Evolutionary conservation across 2,329 filamentous ascomycete species (phyloP).

Genomic region (Claviceps sp.): DNA sequence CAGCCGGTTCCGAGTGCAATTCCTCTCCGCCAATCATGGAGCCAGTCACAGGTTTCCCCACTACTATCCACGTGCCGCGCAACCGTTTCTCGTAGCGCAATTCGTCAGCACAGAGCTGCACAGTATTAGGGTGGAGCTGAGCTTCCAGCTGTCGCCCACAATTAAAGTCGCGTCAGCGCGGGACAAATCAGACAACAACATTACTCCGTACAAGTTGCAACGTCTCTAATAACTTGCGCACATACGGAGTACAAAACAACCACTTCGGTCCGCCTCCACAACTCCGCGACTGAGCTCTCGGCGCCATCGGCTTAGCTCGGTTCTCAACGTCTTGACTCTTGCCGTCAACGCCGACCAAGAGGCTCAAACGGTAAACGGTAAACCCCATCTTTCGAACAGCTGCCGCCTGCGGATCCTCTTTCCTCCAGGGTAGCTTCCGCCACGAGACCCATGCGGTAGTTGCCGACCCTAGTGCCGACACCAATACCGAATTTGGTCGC

Average conservation of each 20-base stretch:
- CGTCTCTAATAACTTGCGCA: too few relatives aligned
- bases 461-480: too few relatives aligned
- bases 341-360: background rate
- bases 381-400: background rate
- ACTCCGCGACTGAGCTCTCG: background rate
- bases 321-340: background rate
- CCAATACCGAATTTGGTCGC: constrained; percentile 1
- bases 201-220: too few relatives aligned
- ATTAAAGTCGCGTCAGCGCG: background rate
- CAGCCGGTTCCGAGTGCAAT: too few relatives aligned
- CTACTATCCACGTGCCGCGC: background rate
- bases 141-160: background rate
- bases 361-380: too few relatives aligned
- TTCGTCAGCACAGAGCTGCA: too few relatives aligned
- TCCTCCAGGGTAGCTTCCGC: constrained; percentile 1
- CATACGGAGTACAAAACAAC: background rate
- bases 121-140: too few relatives aligned
- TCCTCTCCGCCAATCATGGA: too few relatives aligned
- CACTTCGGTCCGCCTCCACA: background rate
- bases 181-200: background rate
- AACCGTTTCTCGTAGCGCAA: too few relatives aligned
- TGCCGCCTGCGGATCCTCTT: background rate
- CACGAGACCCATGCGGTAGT: background rate
- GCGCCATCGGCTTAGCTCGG: constrained; percentile 1
- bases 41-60: background rate